Conservation (phyloP, 2,329 filamentous ascomycete genomes). For the Fusarium sp. region DNA sequence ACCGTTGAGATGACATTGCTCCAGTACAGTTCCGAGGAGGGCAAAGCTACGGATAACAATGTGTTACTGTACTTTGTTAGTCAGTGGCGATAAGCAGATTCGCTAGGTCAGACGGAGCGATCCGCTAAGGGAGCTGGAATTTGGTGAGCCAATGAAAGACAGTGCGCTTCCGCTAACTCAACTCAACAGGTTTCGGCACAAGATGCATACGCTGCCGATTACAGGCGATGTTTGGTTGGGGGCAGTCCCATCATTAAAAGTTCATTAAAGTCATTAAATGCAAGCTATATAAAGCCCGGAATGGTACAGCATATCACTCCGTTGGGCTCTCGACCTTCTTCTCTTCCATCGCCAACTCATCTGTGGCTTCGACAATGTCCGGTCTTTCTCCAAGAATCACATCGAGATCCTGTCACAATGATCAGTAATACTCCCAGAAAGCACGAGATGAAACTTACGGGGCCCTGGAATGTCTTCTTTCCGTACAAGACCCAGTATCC, state of each 20-base stretch:
- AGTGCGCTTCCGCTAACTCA: not conserved
- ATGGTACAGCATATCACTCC: not conserved
- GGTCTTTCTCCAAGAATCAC: conserved; percentile 22
- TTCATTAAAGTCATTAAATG: not conserved
- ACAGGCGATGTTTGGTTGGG: accelerated
- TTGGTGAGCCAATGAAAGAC: not conserved
- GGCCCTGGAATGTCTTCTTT: conserved; percentile 32
- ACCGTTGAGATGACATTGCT: accelerated
- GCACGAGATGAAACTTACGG: not conserved
- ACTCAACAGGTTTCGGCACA: not conserved
- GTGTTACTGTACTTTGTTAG: not conserved
- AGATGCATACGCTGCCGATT: not conserved
- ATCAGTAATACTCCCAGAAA: not conserved
- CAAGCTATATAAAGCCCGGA: not conserved
- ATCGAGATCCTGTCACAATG: conserved; percentile 3
- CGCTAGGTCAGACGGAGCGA: not conserved
- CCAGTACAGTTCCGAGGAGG: not conserved
- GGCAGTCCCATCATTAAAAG: accelerated
- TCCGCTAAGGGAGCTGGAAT: not conserved
- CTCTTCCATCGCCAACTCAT: conserved; percentile 27
- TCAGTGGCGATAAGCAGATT: not conserved
- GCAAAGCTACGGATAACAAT: not conserved
- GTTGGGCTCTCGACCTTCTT: conserved; percentile 11
- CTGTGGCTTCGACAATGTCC: conserved; percentile 3
- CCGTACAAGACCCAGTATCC: conserved; percentile 28